A percentile compares a stretch with the other conserved stretches of the same genome.
Evolutionary conservation across 106 monocot species (phyloP).

Genomic region (Amphibolis antarctica): DNA sequence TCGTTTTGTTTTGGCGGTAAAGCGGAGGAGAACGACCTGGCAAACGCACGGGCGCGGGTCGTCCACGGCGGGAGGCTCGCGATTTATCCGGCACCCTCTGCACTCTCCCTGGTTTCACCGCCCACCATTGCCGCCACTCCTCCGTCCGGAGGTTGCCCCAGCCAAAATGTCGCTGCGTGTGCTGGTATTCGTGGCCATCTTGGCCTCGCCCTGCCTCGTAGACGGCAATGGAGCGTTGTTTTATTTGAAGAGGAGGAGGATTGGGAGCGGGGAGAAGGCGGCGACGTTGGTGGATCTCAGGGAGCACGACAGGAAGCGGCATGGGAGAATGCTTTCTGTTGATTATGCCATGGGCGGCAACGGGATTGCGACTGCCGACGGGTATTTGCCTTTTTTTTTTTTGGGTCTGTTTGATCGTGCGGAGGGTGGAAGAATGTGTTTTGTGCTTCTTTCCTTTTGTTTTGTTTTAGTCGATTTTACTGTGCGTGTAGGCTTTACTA

Average conservation of each 20-base stretch:
- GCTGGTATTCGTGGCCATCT: neutral
- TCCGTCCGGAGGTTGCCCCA: too few relatives aligned
- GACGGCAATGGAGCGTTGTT: conserved; percentile 35
- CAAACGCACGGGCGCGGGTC: too few relatives aligned
- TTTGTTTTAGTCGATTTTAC: neutral
- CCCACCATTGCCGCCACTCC: too few relatives aligned
- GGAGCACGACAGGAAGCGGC: conserved; percentile 55
- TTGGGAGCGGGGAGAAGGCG: neutral
- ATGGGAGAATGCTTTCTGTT: conserved; percentile 37
- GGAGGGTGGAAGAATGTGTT: too few relatives aligned
- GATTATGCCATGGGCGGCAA: conserved; percentile 63
- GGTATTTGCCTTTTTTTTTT: conserved; percentile 31
- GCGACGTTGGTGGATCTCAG: conserved; percentile 30
- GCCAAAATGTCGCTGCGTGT: neutral
- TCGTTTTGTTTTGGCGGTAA: too few relatives aligned
- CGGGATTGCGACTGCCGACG: conserved; percentile 48
- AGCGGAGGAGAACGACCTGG: too few relatives aligned
- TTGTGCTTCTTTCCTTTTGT: neutral
- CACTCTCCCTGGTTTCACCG: too few relatives aligned
- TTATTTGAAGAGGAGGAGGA: conserved; percentile 40
- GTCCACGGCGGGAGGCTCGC: too few relatives aligned
- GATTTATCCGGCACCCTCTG: too few relatives aligned
- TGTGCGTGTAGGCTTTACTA: conserved; percentile 54
- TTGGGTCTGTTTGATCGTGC: neutral
- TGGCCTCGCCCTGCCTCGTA: neutral